A percentile compares a stretch with the other conserved stretches of the same genome.
phyloP scores from a whole-genome alignment of 2,329 filamentous ascomycete genomes.

The Biscogniauxia sp. region DNA sequence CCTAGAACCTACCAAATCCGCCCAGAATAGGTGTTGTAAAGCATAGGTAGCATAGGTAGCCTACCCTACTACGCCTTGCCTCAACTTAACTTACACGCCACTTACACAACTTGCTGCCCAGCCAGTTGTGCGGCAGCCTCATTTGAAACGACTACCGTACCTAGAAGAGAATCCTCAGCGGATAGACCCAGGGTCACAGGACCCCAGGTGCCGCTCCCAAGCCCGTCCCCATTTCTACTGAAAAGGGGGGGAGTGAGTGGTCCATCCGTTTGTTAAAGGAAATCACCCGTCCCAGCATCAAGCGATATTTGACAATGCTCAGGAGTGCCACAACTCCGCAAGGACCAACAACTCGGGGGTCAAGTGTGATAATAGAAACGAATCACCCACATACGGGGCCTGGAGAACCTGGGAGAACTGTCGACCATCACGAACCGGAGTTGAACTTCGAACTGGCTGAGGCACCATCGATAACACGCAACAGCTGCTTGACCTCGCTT shows the following conservation, averaged over 20 bases:
- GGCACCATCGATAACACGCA: conserved; percentile 14
- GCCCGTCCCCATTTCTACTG: not conserved
- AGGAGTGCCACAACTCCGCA: conserved; percentile 14
- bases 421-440: conserved; percentile 14
- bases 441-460: conserved; percentile 26
- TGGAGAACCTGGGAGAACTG: conserved; percentile 13
- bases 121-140: not conserved
- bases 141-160: conserved; percentile 10
- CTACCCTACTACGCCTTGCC: too few species aligned
- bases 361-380: conserved; percentile 13
- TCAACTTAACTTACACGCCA: too few species aligned
- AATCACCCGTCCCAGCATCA: conserved; percentile 18
- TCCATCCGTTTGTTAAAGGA: conserved; percentile 6
- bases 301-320: conserved; percentile 26
- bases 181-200: conserved; percentile 2
- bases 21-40: not conserved
- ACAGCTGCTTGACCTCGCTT: conserved; percentile 7
- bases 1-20: not conserved
- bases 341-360: conserved; percentile 9
- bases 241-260: not conserved
- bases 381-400: conserved; percentile 6
- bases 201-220: conserved; percentile 5
- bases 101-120: too few species aligned
- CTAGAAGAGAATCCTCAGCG: conserved; percentile 11
- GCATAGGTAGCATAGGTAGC: too few species aligned